A percentile compares a stretch with the other conserved stretches of the same genome.
Conservation (phyloP, 163 green algal genomes). For the Trebouxia gelatinosa region DNA sequence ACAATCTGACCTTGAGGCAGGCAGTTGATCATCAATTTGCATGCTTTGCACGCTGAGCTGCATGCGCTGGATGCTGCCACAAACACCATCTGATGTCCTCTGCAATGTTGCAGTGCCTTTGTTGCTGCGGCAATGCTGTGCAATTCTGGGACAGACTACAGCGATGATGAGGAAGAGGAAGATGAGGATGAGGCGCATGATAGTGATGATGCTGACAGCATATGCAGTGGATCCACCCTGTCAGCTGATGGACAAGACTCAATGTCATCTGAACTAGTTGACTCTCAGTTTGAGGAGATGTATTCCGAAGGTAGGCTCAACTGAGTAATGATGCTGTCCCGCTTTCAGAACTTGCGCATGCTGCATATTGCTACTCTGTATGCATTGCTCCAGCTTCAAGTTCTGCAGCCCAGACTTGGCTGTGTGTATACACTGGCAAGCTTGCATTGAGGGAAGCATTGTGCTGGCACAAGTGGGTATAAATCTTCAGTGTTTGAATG, state of each 20-base stretch:
- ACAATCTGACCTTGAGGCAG: slow-evolving; percentile 32
- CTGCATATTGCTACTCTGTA: not conserved
- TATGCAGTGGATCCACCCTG: slow-evolving; percentile 11
- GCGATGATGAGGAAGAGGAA: slow-evolving; percentile 5
- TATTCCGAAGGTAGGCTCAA: slow-evolving; percentile 8
- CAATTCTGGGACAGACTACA: slow-evolving; percentile 23
- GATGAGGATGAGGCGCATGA: not conserved
- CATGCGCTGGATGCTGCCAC: slow-evolving; percentile 36
- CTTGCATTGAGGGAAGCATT: not conserved
- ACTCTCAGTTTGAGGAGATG: not conserved
- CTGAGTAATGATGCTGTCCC: no score
- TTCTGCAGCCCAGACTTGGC: not conserved
- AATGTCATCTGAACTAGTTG: not conserved
- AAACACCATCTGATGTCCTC: no score
- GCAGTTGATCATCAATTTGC: slow-evolving; percentile 58
- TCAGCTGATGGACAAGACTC: slow-evolving; percentile 11
- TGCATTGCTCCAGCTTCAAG: not conserved
- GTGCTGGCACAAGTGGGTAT: not conserved
- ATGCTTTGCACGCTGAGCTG: slow-evolving; percentile 40
- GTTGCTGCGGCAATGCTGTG: not conserved
- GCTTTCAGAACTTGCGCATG: not conserved
- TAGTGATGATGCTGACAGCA: slow-evolving; percentile 3
- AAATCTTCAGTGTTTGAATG: not conserved
- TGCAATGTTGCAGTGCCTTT: not conserved
- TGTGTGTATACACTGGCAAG: not conserved